Evolutionary conservation across 257 asterid genomes (phyloP), one percentile per base, ranked within the genome.

Genomic region (Solanum gracilifrons): DNA sequence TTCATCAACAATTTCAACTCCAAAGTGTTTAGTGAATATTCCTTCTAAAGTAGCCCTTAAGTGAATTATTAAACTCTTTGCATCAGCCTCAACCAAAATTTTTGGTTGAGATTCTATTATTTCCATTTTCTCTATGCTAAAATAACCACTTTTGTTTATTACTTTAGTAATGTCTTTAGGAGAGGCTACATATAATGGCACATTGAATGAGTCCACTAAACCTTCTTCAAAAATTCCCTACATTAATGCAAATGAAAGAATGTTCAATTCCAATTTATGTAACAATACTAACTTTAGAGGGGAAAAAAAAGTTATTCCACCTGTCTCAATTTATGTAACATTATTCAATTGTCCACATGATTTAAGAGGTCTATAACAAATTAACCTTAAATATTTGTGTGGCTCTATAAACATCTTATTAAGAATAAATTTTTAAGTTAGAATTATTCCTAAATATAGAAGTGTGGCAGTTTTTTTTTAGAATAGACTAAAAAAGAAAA

Each of bases 191-290:
- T 92, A 92, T 60, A 90, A 10, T 11, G 95, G 94, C 73, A 94
- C 88, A 88, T 94, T 92, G 91, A 92, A 93, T 9, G 95, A 71
- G 84, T 92, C 92, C 9, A 92, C 91, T 87, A 86, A 83, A 62
- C 88, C 88, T 84, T 91, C 90, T 23, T 85, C 55, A 1, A 91
- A 0, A 46, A 69, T 82, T 87, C 94, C 95, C 95, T 93, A 90
- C 77, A 41, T 9, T 43, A 41, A 10, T 9, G 6, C 2, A 43
- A 23, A 13, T 15, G 39, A 29, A 41, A 48, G 51, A 18, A 13
- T 13, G 18, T 32, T 11, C n/a, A 35, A 29, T 15, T 41, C 21
- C 36, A 51, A 16, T 51, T 51, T 51, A 51, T 16, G 13, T 43
- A 43, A 41, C 46, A 41, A 41, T 0, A 41, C 46, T 41, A 41